Base-by-base conservation (phyloP, 306 rosid species). In the Crotalaria pallida region DNA sequence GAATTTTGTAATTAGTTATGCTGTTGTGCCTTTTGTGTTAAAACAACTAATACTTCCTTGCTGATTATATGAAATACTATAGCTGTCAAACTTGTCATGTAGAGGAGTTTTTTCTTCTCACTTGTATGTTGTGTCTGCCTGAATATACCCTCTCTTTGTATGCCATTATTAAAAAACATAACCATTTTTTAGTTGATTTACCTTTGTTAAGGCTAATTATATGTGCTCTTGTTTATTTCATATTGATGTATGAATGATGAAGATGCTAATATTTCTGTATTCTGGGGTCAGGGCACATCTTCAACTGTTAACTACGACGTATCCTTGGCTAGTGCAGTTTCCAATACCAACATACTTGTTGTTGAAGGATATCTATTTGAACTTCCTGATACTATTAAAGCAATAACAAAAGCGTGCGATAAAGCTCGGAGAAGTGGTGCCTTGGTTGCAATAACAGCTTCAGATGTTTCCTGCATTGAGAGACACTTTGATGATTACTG, bases 291-390 rank as follows among this genome's bases (percentile, higher is more conserved):
- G 98, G 98, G 98, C 52, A 90, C 96, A 69, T 90, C 98, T 51
- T 93, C 98, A 17, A 84, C 87, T 16, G 84, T 93, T 56, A 81
- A 85, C 79, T 90, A 79, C 68, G 92, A 82, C 67, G 16, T 85
- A 53, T 75, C 86, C 79, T 80, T 88, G 81, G 94, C 96, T 48
- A 85, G 75, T 75, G 72, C 83, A 44, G 77, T 94, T 83, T 76
- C 89, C 71, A 88, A 86, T 74, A 83, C 96, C 31, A 85, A 83
- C 70, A 75, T 90, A 65, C 96, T 94, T 75, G 90, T 94, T 21
- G 92, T 94, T 58, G 98, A 94, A 79, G 97, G 98, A 13, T 94
- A 94, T 75, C 71, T 94, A 55, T 94, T 94, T 73, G 99, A 90
- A 82, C 82, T 94, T 69, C 91, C 92, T 13, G 97, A 88, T 60